phyloP scores from a whole-genome alignment of 2,329 filamentous ascomycete species.

The Claviceps digitariae region DNA sequence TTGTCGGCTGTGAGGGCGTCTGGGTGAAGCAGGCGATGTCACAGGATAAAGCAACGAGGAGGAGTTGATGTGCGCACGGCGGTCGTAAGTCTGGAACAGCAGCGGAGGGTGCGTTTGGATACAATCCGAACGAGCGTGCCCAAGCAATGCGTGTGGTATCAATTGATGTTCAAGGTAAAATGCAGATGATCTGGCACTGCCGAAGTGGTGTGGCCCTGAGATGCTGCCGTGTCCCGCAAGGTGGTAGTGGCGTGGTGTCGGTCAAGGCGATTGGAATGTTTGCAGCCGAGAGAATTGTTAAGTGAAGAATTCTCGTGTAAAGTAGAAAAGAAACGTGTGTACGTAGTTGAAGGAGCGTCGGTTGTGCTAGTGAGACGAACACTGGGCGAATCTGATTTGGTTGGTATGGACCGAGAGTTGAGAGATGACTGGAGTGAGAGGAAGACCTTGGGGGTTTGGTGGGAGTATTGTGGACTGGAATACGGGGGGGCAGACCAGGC shows the following conservation, averaged over 20 bases:
- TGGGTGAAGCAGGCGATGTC: background rate
- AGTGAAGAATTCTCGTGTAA: background rate
- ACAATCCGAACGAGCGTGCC: background rate
- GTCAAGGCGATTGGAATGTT: slow-evolving; percentile 1
- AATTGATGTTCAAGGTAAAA: background rate
- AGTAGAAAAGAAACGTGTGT: background rate
- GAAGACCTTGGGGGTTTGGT: background rate
- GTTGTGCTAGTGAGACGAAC: background rate
- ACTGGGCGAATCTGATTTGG: background rate
- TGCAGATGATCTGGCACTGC: background rate
- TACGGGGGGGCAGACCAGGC: background rate
- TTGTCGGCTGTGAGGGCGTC: background rate
- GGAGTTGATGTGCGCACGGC: background rate
- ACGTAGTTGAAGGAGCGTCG: background rate
- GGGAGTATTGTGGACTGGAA: background rate
- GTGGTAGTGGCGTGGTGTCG: background rate
- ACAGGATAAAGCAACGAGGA: background rate
- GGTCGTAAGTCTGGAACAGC: background rate
- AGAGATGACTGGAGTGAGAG: background rate
- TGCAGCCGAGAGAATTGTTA: background rate
- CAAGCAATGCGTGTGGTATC: background rate
- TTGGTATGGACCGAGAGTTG: background rate
- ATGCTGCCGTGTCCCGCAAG: slow-evolving; percentile 1
- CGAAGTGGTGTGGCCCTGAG: background rate
- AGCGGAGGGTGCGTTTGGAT: background rate